Evolutionary conservation across 495 filamentous ascomycete genomes (phyloP), one percentile per base, ranked within the genome.

Genomic region (Letharia columbiana): DNA sequence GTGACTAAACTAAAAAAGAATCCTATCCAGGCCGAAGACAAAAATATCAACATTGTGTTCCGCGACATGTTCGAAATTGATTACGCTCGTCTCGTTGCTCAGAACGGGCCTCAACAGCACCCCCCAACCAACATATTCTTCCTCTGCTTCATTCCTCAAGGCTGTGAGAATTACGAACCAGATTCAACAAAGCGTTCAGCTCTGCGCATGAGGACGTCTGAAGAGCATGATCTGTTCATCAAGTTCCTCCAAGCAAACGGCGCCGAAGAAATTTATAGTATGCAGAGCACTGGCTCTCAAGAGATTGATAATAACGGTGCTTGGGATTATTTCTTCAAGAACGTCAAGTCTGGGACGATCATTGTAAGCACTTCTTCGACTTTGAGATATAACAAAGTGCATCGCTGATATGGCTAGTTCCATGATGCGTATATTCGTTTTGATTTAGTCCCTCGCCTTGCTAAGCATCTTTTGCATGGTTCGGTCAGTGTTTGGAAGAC

Each of bases 281-380:
- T 66, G 49, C 64, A 66, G 39, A 31, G 12, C 58, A 47, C 54
- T 15, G 64, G 58, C 44, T 66, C 64, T 2, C 57, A 45, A 2
- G 64, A 66, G 9, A 75, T 68, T 54, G 66, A 65, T 2, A 71
- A 68, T 31, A 45, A 67, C 39, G 74, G 71, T 18, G 76, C 77
- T 49, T 80, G 78, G 79, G 73, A 73, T 35, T 75, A 72, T 52
- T 81, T 81, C 60, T 50, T 71, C 20, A 70, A 72, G 15, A 74
- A 73, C 4, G 68, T 68, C 54, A 71, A 69, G n/a, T 60, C 60
- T 11, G 78, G 78, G 8, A 76, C 77, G n/a, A 70, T 76, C 20
- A 70, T 82, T 69, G 80, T 82, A 74, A 63, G 74, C 73, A 5
- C 17, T 47, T 50, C 33, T 50, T 35, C 17, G 4, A 11, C 9